A percentile compares a stretch with the other conserved stretches of the same genome.
phyloP scores from a whole-genome alignment of 805 yeast species.

The Maudiozyma serrabonitensis region DNA sequence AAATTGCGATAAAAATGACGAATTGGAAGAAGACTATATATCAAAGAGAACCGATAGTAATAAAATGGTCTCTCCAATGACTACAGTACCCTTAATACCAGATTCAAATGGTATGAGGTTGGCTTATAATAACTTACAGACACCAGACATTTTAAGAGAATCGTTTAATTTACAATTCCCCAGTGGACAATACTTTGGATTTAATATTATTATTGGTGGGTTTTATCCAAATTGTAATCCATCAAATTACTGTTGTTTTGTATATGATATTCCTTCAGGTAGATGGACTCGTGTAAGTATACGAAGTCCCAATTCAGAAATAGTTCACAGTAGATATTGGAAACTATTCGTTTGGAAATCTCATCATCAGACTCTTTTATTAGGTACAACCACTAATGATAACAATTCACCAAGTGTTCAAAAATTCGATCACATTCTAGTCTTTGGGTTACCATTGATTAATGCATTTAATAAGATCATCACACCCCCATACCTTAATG shows the following conservation, averaged over 20 bases:
- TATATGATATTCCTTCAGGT: constrained; percentile 25
- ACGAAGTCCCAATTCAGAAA: constrained; percentile 41
- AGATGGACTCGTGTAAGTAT: constrained; percentile 57
- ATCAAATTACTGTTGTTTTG: constrained; percentile 20
- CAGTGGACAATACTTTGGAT: constrained; percentile 56
- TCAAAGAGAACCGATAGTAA: background rate
- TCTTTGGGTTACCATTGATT: constrained; percentile 47
- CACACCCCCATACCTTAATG: constrained; percentile 3
- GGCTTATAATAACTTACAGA: constrained; percentile 15
- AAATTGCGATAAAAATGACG: background rate
- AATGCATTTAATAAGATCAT: constrained; percentile 29
- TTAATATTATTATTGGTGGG: constrained; percentile 54
- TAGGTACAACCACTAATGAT: constrained; percentile 37
- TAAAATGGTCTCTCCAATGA: constrained; percentile 21
- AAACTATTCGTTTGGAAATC: constrained; percentile 68
- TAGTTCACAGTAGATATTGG: constrained; percentile 50
- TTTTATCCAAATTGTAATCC: constrained; percentile 36
- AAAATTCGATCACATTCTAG: constrained; percentile 35
- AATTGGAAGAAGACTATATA: background rate
- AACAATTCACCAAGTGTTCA: constrained; percentile 31
- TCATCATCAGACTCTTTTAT: constrained; percentile 56
- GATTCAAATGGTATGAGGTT: constrained; percentile 26
- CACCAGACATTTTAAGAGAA: constrained; percentile 8
- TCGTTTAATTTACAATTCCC: constrained; percentile 41
- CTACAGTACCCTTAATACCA: constrained; percentile 25